These are phyloP conservation scores for Suhomyces chickasaworum DNA, from an alignment of 1,139 yeast species.

Conservation along the genomic window DNA sequence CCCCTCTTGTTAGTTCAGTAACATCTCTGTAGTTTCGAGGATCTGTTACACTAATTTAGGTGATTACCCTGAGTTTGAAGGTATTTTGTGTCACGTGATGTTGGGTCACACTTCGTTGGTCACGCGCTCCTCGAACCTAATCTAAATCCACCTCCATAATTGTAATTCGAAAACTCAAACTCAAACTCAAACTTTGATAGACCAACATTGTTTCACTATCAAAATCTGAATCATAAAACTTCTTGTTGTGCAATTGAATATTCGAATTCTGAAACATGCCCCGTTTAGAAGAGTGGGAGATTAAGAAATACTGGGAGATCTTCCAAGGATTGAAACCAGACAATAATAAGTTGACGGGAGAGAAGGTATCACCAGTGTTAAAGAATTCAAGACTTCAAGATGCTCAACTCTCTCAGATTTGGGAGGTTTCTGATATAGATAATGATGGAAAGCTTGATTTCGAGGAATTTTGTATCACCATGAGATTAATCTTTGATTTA, in stretches of 20 bases:
- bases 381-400: slow-evolving; percentile 85
- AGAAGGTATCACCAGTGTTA: slow-evolving; percentile 80
- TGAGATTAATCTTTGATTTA: slow-evolving; percentile 89
- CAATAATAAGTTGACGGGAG: slow-evolving; percentile 78
- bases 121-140: neutral
- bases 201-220: neutral
- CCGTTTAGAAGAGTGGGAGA: slow-evolving; percentile 89
- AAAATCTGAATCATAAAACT: neutral
- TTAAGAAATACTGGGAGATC: slow-evolving; percentile 95
- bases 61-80: too few relatives aligned
- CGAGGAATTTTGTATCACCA: slow-evolving; percentile 96
- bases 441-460: slow-evolving; percentile 89
- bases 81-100: neutral
- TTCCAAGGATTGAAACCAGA: slow-evolving; percentile 86
- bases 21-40: too few relatives aligned
- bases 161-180: neutral
- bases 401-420: slow-evolving; percentile 72
- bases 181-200: neutral
- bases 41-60: too few relatives aligned
- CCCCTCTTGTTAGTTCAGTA: too few relatives aligned
- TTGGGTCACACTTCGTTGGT: neutral
- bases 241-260: neutral
- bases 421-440: slow-evolving; percentile 95
- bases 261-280: slow-evolving; percentile 36
- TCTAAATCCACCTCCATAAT: neutral